Conservation (phyloP, 1,284 basidiomycete species). For the Cerioporus squamosus region DNA sequence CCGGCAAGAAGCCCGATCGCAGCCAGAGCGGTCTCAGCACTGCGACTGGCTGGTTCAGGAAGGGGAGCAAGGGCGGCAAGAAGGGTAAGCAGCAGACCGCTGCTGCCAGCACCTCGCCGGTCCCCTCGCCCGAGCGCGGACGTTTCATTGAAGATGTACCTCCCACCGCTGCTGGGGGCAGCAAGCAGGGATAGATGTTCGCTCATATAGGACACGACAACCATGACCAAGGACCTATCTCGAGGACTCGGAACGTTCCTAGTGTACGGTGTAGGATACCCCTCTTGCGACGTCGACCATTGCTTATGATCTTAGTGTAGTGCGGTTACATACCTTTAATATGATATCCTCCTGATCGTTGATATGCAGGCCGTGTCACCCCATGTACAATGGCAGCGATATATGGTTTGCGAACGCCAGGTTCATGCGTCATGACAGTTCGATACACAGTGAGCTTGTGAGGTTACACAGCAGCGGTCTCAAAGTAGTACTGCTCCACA, state of each 20-base stretch:
- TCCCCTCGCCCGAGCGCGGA: slow-evolving; percentile 21
- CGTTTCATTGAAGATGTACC: slow-evolving; percentile 29
- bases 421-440: too few species aligned
- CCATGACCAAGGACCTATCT: neutral
- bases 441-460: too few species aligned
- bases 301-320: neutral
- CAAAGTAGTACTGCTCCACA: neutral
- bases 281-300: neutral
- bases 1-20: slow-evolving; percentile 25
- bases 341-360: neutral
- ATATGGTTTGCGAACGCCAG: too few species aligned
- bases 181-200: slow-evolving; percentile 2
- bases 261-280: neutral
- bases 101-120: neutral
- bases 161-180: neutral
- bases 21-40: slow-evolving; percentile 4
- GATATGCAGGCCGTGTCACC: too few species aligned
- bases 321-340: too few species aligned
- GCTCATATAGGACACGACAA: neutral
- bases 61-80: slow-evolving; percentile 26
- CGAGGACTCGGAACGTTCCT: too few species aligned
- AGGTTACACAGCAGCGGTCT: neutral
- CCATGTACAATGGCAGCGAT: too few species aligned
- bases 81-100: slow-evolving; percentile 22
- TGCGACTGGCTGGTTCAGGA: slow-evolving; percentile 27